Evolutionary conservation across 805 yeast genomes (phyloP).

Genomic region (Metschnikowia koreensis): DNA sequence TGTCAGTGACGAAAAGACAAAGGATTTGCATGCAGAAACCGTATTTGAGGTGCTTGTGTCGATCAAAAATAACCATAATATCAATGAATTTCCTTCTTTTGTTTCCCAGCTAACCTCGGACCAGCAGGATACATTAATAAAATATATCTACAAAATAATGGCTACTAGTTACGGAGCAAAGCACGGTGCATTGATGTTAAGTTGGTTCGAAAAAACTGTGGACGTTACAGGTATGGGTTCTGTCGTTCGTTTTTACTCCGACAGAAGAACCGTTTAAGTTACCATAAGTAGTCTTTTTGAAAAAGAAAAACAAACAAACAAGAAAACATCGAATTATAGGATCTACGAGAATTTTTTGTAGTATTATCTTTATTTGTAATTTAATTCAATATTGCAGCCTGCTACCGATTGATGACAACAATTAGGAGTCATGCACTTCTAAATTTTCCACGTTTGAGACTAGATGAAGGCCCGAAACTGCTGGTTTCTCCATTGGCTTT

Average conservation of each 20-base stretch:
- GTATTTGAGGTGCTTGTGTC: slow-evolving; percentile 67
- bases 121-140: slow-evolving; percentile 75
- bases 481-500: not conserved
- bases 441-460: not conserved
- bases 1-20: slow-evolving; percentile 62
- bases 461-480: not conserved
- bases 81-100: slow-evolving; percentile 62
- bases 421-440: not conserved
- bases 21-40: slow-evolving; percentile 40
- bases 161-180: slow-evolving; percentile 71
- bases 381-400: not conserved
- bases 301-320: not conserved
- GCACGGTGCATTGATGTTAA: slow-evolving; percentile 79
- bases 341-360: not conserved
- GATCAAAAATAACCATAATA: slow-evolving; percentile 53
- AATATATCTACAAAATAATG: slow-evolving; percentile 87
- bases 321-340: not conserved
- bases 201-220: slow-evolving; percentile 90
- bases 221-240: slow-evolving; percentile 86
- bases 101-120: slow-evolving; percentile 58
- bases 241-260: slow-evolving; percentile 80
- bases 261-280: slow-evolving; percentile 68
- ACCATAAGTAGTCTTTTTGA: too few species aligned
- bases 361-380: not conserved
- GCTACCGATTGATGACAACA: too few species aligned